Evolutionary conservation across 305 asterid species (phyloP).

Genomic region (Fraxinus sp.): DNA sequence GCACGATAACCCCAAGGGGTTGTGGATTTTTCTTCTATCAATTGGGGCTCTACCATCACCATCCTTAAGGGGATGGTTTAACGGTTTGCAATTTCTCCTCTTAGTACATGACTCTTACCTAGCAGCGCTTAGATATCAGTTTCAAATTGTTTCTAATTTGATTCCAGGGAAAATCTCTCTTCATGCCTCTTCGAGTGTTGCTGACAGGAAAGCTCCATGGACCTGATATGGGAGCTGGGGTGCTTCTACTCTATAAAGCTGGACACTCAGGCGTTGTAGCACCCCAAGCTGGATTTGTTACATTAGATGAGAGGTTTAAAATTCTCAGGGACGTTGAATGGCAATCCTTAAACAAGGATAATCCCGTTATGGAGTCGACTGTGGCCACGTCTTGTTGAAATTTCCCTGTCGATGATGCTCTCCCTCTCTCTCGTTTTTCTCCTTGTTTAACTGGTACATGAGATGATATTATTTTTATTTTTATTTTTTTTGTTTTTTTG

Average conservation of each 20-base stretch:
- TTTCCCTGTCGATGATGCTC: background rate
- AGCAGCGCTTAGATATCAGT: background rate
- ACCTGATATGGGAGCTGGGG: constrained; percentile 77
- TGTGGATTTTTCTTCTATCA: background rate
- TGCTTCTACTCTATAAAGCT: constrained; percentile 70
- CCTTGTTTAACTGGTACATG: background rate
- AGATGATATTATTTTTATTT: background rate
- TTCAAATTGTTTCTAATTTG: background rate
- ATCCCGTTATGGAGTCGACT: constrained; percentile 44
- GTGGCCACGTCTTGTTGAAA: constrained; percentile 15
- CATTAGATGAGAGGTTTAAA: constrained; percentile 66
- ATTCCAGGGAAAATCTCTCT: constrained; percentile 83
- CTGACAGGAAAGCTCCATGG: constrained; percentile 93
- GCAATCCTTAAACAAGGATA: constrained; percentile 53
- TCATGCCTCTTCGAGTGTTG: constrained; percentile 89
- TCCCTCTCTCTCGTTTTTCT: background rate
- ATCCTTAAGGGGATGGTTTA: background rate
- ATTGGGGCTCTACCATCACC: background rate
- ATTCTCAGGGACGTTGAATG: constrained; percentile 63
- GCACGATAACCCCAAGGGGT: background rate
- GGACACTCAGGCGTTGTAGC: constrained; percentile 51
- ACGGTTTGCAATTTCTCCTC: background rate
- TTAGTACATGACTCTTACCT: background rate
- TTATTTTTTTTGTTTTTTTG: background rate
- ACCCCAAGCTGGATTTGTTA: constrained; percentile 57